phyloP scores from a whole-genome alignment of 768 basidiomycete species.

The Agaricus subrufescens region DNA sequence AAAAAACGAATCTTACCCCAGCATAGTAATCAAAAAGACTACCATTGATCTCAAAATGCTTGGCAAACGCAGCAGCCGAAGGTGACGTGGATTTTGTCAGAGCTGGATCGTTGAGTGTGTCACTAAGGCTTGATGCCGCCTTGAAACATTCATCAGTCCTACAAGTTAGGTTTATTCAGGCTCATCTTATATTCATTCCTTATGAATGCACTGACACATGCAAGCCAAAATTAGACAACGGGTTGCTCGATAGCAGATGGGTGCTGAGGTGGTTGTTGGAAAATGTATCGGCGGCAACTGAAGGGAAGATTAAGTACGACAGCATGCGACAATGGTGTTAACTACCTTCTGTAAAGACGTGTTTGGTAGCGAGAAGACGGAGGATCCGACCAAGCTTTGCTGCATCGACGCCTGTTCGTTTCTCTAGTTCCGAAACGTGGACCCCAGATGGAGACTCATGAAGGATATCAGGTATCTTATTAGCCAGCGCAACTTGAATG shows the following conservation, averaged over 20 bases:
- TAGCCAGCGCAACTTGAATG: slow-evolving; percentile 26
- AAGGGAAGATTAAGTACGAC: neutral
- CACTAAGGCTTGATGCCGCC: slow-evolving; percentile 23
- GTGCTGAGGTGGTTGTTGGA: slow-evolving; percentile 33
- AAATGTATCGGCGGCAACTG: slow-evolving; percentile 28
- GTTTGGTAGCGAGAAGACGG: slow-evolving; percentile 33
- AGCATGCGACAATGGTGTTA: too few species aligned
- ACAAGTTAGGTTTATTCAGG: neutral
- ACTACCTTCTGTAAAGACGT: slow-evolving; percentile 30
- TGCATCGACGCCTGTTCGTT: slow-evolving; percentile 24
- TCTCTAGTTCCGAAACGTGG: slow-evolving; percentile 26
- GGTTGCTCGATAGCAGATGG: slow-evolving; percentile 20
- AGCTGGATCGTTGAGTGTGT: slow-evolving; percentile 30
- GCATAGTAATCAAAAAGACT: slow-evolving; percentile 14
- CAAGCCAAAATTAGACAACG: slow-evolving; percentile 20
- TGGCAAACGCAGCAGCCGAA: slow-evolving; percentile 22
- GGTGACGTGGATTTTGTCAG: slow-evolving; percentile 22
- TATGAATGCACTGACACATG: slow-evolving; percentile 16
- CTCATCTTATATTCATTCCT: neutral
- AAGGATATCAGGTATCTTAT: slow-evolving; percentile 34
- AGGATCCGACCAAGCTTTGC: slow-evolving; percentile 34
- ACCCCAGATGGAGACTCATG: slow-evolving; percentile 28
- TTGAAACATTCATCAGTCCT: slow-evolving; percentile 19
- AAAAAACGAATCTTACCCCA: slow-evolving; percentile 9
- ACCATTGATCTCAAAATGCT: slow-evolving; percentile 18